Evolutionary conservation across 106 monocot genomes (phyloP).

Genomic region (Amphibolis antarctica): DNA sequence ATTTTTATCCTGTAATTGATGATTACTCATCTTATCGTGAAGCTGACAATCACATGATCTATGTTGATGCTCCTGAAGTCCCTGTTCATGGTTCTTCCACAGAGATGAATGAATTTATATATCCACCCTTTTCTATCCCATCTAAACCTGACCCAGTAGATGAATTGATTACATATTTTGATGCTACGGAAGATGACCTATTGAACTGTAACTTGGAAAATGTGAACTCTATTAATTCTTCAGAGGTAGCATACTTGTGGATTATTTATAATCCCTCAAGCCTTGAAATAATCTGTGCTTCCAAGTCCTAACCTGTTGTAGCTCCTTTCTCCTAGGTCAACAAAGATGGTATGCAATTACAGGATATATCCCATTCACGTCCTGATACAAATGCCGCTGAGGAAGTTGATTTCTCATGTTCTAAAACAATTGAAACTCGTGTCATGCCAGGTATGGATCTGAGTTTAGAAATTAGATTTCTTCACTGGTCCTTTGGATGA

Average conservation of each 20-base stretch:
- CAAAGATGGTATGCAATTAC: too few relatives aligned
- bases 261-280: neutral
- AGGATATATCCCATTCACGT: too few relatives aligned
- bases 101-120: neutral
- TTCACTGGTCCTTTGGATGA: too few relatives aligned
- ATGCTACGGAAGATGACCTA: constrained; percentile 10
- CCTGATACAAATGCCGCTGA: too few relatives aligned
- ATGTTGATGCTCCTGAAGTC: constrained; percentile 3
- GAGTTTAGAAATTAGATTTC: too few relatives aligned
- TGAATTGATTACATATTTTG: constrained; percentile 13
- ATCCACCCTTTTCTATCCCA: neutral
- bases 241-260: neutral
- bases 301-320: too few relatives aligned
- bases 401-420: too few relatives aligned
- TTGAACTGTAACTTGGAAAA: neutral
- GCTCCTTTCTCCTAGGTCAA: too few relatives aligned
- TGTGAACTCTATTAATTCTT: neutral
- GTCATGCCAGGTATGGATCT: too few relatives aligned
- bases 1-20: neutral
- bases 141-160: constrained; percentile 8
- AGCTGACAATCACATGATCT: neutral
- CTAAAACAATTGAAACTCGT: too few relatives aligned
- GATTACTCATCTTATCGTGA: neutral
- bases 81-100: neutral
- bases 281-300: too few relatives aligned